Base-by-base conservation (phyloP, 208 protist genomes). In the Jaenimonas drosophilae region DNA sequence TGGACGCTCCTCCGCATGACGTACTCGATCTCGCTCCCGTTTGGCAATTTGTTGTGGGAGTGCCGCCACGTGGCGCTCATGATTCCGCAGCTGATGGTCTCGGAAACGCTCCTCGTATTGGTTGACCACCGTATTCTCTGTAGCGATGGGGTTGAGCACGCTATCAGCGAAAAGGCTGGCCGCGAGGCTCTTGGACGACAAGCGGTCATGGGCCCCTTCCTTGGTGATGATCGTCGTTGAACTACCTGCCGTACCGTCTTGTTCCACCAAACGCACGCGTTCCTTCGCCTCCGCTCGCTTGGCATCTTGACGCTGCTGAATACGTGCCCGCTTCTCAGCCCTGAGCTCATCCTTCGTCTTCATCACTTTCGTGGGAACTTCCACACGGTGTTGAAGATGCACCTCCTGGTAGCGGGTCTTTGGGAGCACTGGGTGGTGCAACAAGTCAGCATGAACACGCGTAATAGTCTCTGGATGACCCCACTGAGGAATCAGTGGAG, bases 61-160 rank as follows among this genome's bases (percentile, higher is more conserved):
- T 0, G 83, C 83, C 23, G 59, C 71, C 26, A 88, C 69, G 59
- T 91, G 83, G 2, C 75, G 75, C 17, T 85, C 70, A 59, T 88
- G 70, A 47, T 91, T 91, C n/a, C 59, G 68, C 0, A 59, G 59
- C 53, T 88, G 75, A 49, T 91, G 83, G 25, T 83, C 70, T 16
- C 78, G 32, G 54, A 78, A 63, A 28, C 83, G 83, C 56, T 86
- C 65, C 55, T 83, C 59, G 53, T 88, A 88, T 49, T 85, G 76
- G 19, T 68, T 54, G 25, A 76, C 62, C 12, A 91, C 65, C 38
- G 49, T 59, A 20, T 64, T 78, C 20, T 91, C 76, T 3, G 72
- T 62, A 11, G 65, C 65, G 25, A 87, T 37, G 9, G 82, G 82
- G 57, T 91, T 87, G 37, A 84, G 54, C 24, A 86, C 69, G 47